Base-by-base conservation (phyloP, 2,329 filamentous ascomycete genomes). In the Venturia effusa region DNA sequence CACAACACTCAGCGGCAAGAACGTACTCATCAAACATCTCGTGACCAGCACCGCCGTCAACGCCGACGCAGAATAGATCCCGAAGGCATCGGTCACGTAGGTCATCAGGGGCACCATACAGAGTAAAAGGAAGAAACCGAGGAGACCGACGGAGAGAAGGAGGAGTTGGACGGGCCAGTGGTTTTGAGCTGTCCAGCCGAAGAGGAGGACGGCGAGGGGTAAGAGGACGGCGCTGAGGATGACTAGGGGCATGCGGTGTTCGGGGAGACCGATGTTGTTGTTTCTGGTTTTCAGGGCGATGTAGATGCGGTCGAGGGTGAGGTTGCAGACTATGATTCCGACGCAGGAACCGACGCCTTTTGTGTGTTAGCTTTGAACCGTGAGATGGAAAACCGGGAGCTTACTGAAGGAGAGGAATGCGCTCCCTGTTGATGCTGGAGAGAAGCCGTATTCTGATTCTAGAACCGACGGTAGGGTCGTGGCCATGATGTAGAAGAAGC, bases 71-170 rank as follows among this genome's bases (percentile, higher is more conserved):
- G 82, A 79, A 68, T 82, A 84, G 6, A 81, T 65, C 0, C 82
- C 81, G 64, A 80, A 83, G 0, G 82, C 81, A 65, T 85, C 83
- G 1, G 85, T 82, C 0, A 84, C 76, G 66, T 84, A 85, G 0
- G 82, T 77, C 64, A 78, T 79, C 1, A 84, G 64, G 0, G 83
- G 82, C 24, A 85, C 69, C 59, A 79, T 74, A 4, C 75, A 74
- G 1, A 84, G 70, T 60, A 81, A 72, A 1, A 82, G 70, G 4
- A 76, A 73, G 24, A 75, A 70, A 13, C 83, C 83, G 6, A 83
- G 70, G 1, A 80, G n/a, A 2, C 70, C 76, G 0, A 82, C 75
- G 0, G 75, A 70, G 0, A 78, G 34, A 0, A 86, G 71, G 22
- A 84, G 69, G 0, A 79, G 30, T 0, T 73, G 63, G 0, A 83